Percentiles rank a stretch among this genome's conserved stretches.
Evolutionary conservation across 257 asterid genomes (phyloP).

Genomic region (Solanum sejunctum): DNA sequence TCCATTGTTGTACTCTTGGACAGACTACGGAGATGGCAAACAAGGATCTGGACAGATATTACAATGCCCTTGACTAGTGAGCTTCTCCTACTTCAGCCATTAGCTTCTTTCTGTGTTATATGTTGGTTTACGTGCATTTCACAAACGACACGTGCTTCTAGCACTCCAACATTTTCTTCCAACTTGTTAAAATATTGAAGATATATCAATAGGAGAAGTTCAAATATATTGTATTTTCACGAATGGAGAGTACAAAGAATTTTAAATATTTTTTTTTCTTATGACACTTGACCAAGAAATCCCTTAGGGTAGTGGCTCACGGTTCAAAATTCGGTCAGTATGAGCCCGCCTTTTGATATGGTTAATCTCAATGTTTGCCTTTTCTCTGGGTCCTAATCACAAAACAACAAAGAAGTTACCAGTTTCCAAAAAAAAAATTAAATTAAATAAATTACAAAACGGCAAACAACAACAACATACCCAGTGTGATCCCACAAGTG

Average conservation of each 20-base stretch:
- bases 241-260: neutral
- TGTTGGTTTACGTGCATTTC: neutral
- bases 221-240: neutral
- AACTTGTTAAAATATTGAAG: neutral
- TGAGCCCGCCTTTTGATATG: neutral
- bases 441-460: neutral
- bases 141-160: neutral
- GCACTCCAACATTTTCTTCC: neutral
- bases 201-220: neutral
- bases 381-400: neutral
- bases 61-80: conserved; percentile 93
- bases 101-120: neutral
- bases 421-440: too few species aligned
- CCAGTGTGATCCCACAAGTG: too few species aligned
- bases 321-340: neutral
- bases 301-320: neutral
- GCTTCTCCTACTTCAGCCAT: conserved; percentile 7
- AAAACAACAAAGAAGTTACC: neutral
- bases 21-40: conserved; percentile 99
- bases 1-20: conserved; percentile 7
- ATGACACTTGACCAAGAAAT: neutral
- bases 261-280: neutral
- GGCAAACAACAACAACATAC: neutral
- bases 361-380: neutral
- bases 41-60: conserved; percentile 94